Percentiles rank a stretch among this genome's conserved stretches.
Conservation (phyloP, 768 basidiomycete species). For the Suillus fuscotomentosus region DNA sequence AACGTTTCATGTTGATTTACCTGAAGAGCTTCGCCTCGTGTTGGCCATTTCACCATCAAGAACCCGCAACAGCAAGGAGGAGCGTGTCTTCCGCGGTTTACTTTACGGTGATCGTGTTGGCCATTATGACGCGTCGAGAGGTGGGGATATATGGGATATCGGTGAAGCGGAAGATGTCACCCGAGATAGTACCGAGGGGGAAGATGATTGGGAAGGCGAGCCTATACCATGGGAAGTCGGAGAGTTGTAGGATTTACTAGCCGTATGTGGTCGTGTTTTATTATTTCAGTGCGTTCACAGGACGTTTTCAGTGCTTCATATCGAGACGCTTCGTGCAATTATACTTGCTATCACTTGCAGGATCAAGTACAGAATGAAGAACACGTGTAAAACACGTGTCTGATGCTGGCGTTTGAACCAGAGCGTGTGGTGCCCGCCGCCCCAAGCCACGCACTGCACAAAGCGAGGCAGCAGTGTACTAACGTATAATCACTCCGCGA, state of each 20-base stretch:
- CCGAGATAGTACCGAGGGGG: slow-evolving; percentile 47
- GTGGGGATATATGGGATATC: slow-evolving; percentile 75
- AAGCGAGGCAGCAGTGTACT: slow-evolving; percentile 14
- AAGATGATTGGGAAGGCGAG: slow-evolving; percentile 75
- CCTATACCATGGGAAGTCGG: slow-evolving; percentile 81
- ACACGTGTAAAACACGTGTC: slow-evolving; percentile 28
- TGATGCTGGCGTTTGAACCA: neutral
- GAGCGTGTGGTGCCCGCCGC: slow-evolving; percentile 3
- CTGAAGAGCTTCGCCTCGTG: slow-evolving; percentile 63
- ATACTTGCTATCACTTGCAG: slow-evolving; percentile 23
- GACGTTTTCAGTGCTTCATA: slow-evolving; percentile 32
- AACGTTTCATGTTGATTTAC: slow-evolving; percentile 55
- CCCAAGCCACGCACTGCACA: slow-evolving; percentile 10
- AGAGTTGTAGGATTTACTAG: slow-evolving; percentile 50
- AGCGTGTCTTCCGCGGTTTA: slow-evolving; percentile 56
- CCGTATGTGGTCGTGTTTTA: slow-evolving; percentile 30
- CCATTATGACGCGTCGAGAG: slow-evolving; percentile 61
- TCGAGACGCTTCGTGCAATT: slow-evolving; percentile 23
- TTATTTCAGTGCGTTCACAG: slow-evolving; percentile 18
- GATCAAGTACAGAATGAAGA: slow-evolving; percentile 12
- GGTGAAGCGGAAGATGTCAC: slow-evolving; percentile 55
- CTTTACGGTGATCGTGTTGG: slow-evolving; percentile 54
- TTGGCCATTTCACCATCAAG: slow-evolving; percentile 57
- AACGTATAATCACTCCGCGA: slow-evolving; percentile 14
- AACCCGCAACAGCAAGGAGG: slow-evolving; percentile 41